Evolutionary conservation across 192 early-diverging fungal genomes (phyloP).

Genomic region (Jimgerdemannia lactiflua): DNA sequence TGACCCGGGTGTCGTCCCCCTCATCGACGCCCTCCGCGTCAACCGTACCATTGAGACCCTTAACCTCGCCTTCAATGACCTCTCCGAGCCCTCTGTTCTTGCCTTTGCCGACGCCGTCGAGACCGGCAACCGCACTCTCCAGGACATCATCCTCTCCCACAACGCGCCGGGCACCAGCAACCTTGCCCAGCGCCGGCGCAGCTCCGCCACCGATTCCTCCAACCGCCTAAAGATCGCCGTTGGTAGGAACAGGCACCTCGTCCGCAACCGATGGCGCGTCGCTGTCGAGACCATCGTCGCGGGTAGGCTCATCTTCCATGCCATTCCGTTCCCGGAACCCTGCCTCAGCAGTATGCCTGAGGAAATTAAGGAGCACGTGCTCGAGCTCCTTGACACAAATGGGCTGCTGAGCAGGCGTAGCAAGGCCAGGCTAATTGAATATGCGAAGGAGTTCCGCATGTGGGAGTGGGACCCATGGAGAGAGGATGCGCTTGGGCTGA

Average conservation of each 20-base stretch:
- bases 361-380: neutral
- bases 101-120: conserved; percentile 10
- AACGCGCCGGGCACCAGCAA: neutral
- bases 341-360: neutral
- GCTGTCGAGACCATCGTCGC: neutral
- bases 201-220: neutral
- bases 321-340: neutral
- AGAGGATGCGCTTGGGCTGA: neutral
- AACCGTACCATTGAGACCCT: conserved; percentile 8
- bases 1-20: conserved; percentile 8
- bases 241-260: neutral
- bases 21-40: conserved; percentile 12
- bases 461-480: neutral
- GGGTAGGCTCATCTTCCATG: neutral
- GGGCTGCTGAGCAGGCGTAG: neutral
- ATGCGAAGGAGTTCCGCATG: neutral
- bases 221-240: neutral
- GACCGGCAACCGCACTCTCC: neutral
- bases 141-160: neutral
- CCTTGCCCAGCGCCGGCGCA: neutral
- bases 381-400: neutral
- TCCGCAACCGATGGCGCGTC: neutral
- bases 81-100: conserved; percentile 4
- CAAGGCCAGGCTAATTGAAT: neutral
- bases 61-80: conserved; percentile 12